Conservation (phyloP, 176 grass and related monocot species). For the Musa acuminata region DNA sequence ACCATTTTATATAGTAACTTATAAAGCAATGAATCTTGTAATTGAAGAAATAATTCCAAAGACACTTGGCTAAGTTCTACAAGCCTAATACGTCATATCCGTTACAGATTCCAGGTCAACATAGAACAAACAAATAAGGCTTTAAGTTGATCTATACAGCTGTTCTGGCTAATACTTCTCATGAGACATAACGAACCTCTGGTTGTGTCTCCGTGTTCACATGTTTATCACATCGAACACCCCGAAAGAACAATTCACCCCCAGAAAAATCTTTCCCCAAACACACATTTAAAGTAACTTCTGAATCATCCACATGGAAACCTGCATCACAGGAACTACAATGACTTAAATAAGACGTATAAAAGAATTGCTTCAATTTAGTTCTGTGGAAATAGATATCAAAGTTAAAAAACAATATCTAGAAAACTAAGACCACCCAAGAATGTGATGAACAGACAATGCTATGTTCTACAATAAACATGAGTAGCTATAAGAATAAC, state of each 20-base stretch:
- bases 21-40: neutral
- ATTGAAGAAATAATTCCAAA: neutral
- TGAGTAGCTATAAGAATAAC: no score
- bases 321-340: conserved; percentile 28
- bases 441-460: neutral
- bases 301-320: conserved; percentile 98
- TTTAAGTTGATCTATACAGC: neutral
- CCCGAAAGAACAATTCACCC: conserved; percentile 92
- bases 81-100: neutral
- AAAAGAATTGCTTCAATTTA: neutral
- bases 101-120: neutral
- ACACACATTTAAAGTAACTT: conserved; percentile 95
- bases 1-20: neutral
- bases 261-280: conserved; percentile 92
- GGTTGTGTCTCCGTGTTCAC: conserved; percentile 79
- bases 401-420: neutral
- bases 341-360: conserved; percentile 8
- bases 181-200: conserved; percentile 38
- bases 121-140: neutral
- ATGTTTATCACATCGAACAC: conserved; percentile 89
- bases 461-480: no score
- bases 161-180: neutral
- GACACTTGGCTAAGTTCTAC: neutral
- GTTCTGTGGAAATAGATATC: neutral
- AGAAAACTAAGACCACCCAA: neutral